Base-by-base conservation (phyloP, 768 basidiomycete genomes). In the Serendipita vermifera region DNA sequence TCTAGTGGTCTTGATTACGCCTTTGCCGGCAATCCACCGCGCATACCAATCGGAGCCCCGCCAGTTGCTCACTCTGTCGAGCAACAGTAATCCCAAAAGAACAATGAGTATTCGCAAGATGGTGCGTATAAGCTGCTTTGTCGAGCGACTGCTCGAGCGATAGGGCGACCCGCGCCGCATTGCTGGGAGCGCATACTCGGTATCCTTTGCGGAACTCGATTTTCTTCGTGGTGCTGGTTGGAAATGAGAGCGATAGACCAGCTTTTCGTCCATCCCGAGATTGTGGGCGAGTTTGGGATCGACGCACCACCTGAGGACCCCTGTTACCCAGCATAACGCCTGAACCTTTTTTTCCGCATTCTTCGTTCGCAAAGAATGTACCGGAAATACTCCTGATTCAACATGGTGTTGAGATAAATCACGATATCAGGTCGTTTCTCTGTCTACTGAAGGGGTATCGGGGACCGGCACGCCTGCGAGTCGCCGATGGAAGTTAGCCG, bases 101-200 rank as follows among this genome's bases (percentile, higher is more conserved):
- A 31, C 29, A 29, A 51, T 29, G 9, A 29, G 11, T 7, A 51
- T n/a, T 20, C 46, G 46, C n/a, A 51, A 15, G n/a, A 51, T 4
- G n/a, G 24, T 20, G 20, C 29, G 20, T 7, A 51, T 17, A 29
- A 51, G 17, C 20, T 51, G 27, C n/a, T 29, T 51, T 22, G 46
- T 51, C 46, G 46, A 26, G 20, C 46, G 20, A 9, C 22, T 5
- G 29, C 20, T 15, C 7, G 46, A 22, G 27, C 46, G 46, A 29
- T 51, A 51, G 24, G 46, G 46, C 46, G 46, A 51, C 46, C 46
- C 27, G 46, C 46, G 46, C 46, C 46, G 20, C 15, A 31, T 31
- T 36, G 35, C n/a, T 15, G 46, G 46, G 22, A 51, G 46, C 24
- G 46, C 29, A 51, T 51, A 51, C 9, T 41, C 39, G 39, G 39